phyloP scores from a whole-genome alignment of 2,329 filamentous ascomycete species.

The Scedosporium dehoogii region DNA sequence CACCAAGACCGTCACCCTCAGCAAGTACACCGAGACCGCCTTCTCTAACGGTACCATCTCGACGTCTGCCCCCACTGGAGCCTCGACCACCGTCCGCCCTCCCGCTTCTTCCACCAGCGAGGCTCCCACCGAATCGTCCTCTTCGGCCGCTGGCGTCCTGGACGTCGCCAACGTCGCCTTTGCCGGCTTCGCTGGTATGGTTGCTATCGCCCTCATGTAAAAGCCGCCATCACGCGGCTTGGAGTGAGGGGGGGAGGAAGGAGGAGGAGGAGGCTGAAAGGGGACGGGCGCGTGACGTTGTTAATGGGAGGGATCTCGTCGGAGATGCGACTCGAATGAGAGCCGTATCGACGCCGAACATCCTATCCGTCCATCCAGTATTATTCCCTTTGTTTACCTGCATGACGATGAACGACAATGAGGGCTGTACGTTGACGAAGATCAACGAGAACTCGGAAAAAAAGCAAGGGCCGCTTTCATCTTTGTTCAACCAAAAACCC shows the following conservation, averaged over 20 bases:
- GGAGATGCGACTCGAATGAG: neutral
- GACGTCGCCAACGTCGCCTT: conserved; percentile 33
- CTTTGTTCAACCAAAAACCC: neutral
- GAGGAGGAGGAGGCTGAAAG: neutral
- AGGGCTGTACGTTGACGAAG: neutral
- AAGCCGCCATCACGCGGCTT: neutral
- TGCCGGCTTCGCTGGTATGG: conserved; percentile 39
- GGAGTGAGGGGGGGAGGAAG: neutral
- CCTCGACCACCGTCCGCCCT: conserved; percentile 17
- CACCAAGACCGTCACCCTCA: conserved; percentile 28
- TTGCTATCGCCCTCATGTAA: conserved; percentile 44
- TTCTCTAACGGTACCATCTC: conserved; percentile 24
- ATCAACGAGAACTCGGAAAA: neutral
- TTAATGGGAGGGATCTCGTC: neutral
- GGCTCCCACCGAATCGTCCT: conserved; percentile 16
- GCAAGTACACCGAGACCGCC: conserved; percentile 23
- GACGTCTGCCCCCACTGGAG: conserved; percentile 14
- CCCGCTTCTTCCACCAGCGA: conserved; percentile 25
- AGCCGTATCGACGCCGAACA: neutral
- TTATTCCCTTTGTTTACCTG: neutral
- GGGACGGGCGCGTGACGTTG: neutral
- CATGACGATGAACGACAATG: neutral
- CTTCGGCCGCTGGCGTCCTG: conserved; percentile 27
- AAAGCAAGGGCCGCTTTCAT: neutral
- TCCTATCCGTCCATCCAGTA: neutral